Percentiles rank a stretch among this genome's conserved stretches.
Evolutionary conservation across 2,329 filamentous ascomycete genomes (phyloP).

Genomic region (Colletotrichum trifolii): DNA sequence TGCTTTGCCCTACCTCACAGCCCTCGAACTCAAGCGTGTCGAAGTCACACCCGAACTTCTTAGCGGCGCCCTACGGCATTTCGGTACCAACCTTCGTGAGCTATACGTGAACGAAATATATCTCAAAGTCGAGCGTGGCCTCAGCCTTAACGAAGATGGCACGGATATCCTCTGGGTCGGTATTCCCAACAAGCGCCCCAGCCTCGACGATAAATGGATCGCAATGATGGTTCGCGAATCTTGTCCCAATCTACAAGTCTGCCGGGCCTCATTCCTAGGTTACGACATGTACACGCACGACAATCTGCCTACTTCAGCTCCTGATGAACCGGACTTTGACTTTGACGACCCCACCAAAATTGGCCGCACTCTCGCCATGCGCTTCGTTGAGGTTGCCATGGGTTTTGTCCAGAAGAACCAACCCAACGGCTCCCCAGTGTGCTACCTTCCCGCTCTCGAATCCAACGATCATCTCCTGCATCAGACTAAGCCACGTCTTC

Average conservation of each 20-base stretch:
- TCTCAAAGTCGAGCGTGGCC: constrained; percentile 54
- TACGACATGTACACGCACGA: constrained; percentile 55
- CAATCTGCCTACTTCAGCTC: constrained; percentile 40
- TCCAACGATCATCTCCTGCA: constrained; percentile 39
- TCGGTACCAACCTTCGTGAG: constrained; percentile 54
- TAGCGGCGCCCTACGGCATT: constrained; percentile 46
- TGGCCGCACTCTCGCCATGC: constrained; percentile 54
- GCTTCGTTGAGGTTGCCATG: constrained; percentile 58
- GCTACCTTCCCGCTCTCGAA: constrained; percentile 37
- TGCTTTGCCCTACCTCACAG: constrained; percentile 51
- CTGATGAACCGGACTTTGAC: constrained; percentile 47
- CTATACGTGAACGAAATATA: constrained; percentile 59
- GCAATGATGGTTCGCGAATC: constrained; percentile 53
- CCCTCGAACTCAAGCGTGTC: constrained; percentile 56
- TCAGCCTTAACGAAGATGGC: constrained; percentile 46
- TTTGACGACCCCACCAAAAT: constrained; percentile 54
- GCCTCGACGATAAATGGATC: constrained; percentile 52
- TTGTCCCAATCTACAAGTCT: constrained; percentile 50
- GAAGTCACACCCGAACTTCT: constrained; percentile 52
- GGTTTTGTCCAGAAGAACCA: constrained; percentile 52
- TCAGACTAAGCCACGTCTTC: constrained; percentile 39
- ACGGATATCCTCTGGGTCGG: constrained; percentile 57
- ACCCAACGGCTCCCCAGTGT: constrained; percentile 40
- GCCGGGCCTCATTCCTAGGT: constrained; percentile 56
- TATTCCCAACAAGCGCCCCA: constrained; percentile 54